Base-by-base conservation (phyloP, 2,329 filamentous ascomycete genomes). In the Nemania sp. region DNA sequence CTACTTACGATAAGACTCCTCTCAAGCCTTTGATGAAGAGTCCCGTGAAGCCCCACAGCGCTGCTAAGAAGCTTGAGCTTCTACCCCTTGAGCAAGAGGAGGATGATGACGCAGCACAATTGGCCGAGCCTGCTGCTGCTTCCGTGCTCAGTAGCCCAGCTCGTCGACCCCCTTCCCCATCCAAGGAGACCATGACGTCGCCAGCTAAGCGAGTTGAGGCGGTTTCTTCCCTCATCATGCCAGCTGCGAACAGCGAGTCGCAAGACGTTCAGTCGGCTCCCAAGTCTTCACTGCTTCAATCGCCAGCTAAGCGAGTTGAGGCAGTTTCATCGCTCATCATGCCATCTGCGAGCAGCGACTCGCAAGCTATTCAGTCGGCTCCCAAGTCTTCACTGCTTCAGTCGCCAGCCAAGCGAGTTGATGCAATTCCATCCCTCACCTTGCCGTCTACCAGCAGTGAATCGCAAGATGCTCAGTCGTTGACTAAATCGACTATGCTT, bases 401-500 rank as follows among this genome's bases (percentile, higher is more conserved):
- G 63, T 83, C 82, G 1, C 84, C 85, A 0, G 81, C 85, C 1
- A 85, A 83, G 69, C 77, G 78, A 37, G 70, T 78, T 46, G 92
- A 83, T 0, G 73, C 72, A 1, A 46, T 74, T 59, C 62, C 70
- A 29, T 59, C 72, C 34, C 61, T 74, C 67, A 49, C 69, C 63
- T 63, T 73, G 55, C 56, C 68, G 60, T 60, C 73, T 67, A 29
- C 65, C 17, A 62, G 68, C 48, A 65, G 71, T 49, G 56, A 71
- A 45, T 58, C 69, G 52, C 59, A 72, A 56, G 46, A 59, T 46
- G 76, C 79, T 1, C 76, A 79, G 43, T 80, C 79, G 2, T 77
- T 78, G 0, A 75, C 79, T 58, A 84, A 82, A 70, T 69, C 74
- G 3, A 80, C 81, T 0, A 73, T 83, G 49, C 73, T 85, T 5